Base-by-base conservation (phyloP, 352 stramenopile genomes). In the Thalassiosira exigua region DNA sequence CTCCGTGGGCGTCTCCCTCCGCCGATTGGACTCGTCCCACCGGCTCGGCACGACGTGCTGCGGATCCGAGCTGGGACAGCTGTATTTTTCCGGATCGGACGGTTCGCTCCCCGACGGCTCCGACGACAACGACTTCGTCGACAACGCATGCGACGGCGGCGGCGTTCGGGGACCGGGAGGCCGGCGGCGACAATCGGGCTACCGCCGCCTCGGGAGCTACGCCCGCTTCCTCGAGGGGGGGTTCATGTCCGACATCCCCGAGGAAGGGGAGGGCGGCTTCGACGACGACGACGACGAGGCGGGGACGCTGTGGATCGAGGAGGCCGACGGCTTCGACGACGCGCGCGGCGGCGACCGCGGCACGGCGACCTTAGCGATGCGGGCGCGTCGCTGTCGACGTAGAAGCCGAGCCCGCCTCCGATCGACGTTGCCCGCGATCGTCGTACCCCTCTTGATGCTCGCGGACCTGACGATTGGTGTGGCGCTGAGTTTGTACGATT, bases 1-100 rank as follows among this genome's bases (percentile, higher is more conserved):
- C n/a, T n/a, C n/a, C n/a, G n/a, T n/a, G n/a, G n/a, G n/a, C n/a
- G n/a, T n/a, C n/a, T 80, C 71, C 22, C 12, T 80, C 1, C 42
- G 51, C 11, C 21, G 64, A 39, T 61, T 80, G n/a, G 53, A 72
- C 22, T 74, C 61, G 17, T 74, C 61, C 11, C 21, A 60, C 4
- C 33, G 71, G 39, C 61, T 80, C 30, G 51, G 36, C 29, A 36
- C 62, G 0, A 73, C 61, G 14, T 79, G 60, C 51, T 58, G 52
- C 32, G 71, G 71, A 54, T 80, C 71, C 1, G 71, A 80, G 17
- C 48, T 80, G 19, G 22, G 61, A 29, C 71, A 80, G 58, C 58
- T 80, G 22, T 80, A 80, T 46, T 44, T 80, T 21, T 80, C 71
- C 0, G 53, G 52, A n/a, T 61, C 44, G 19, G 58, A n/a, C 14